Percentiles rank a stretch among this genome's conserved stretches.
Evolutionary conservation across 345 rosid species (phyloP).

Genomic region (Sapria himalayana): DNA sequence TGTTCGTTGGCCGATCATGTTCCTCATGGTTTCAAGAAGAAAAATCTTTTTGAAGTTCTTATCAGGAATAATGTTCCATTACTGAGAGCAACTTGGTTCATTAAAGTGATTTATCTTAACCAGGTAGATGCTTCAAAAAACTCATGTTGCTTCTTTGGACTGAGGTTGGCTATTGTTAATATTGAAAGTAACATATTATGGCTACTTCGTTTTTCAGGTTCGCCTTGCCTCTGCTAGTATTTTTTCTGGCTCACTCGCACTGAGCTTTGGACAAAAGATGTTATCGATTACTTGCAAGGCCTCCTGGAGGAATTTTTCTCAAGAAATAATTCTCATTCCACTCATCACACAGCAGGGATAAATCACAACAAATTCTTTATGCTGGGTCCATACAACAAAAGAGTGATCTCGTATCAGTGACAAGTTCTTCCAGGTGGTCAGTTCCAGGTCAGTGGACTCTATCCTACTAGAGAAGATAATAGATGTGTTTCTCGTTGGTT

Average conservation of each 20-base stretch:
- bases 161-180: too few relatives aligned
- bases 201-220: slow-evolving; percentile 49
- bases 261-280: slow-evolving; percentile 94
- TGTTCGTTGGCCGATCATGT: slow-evolving; percentile 76
- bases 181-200: too few relatives aligned
- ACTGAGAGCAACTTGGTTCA: slow-evolving; percentile 91
- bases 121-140: slow-evolving; percentile 74
- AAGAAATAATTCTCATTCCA: slow-evolving; percentile 38
- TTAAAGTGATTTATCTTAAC: slow-evolving; percentile 88
- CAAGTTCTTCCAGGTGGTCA: too few relatives aligned
- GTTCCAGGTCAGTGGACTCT: too few relatives aligned
- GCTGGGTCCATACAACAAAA: slow-evolving; percentile 37
- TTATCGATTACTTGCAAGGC: slow-evolving; percentile 66
- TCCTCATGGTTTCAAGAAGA: slow-evolving; percentile 65
- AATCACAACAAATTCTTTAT: slow-evolving; percentile 47
- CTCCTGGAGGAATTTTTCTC: slow-evolving; percentile 61
- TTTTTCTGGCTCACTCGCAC: slow-evolving; percentile 57
- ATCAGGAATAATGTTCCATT: slow-evolving; percentile 84
- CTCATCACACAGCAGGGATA: slow-evolving; percentile 41
- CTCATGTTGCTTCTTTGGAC: too few relatives aligned
- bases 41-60: slow-evolving; percentile 69
- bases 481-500: too few relatives aligned
- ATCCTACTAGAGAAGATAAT: too few relatives aligned
- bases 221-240: slow-evolving; percentile 42
- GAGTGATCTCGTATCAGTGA: slow-evolving; percentile 27